Evolutionary conservation across 2,329 filamentous ascomycete genomes (phyloP).

Genomic region (Mariannaea elegans): DNA sequence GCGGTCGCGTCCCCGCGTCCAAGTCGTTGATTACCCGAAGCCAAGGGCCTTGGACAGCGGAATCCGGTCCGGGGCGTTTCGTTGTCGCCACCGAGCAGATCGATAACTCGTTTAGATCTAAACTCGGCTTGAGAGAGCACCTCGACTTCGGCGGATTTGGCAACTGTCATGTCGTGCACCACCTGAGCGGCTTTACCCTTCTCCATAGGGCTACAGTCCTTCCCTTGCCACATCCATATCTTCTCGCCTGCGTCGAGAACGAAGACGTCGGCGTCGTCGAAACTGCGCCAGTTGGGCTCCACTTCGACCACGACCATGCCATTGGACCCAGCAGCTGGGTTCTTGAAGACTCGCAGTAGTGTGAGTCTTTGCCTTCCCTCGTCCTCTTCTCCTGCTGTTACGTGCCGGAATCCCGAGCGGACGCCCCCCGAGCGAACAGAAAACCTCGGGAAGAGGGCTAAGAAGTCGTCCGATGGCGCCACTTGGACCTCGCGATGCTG

Average conservation of each 20-base stretch:
- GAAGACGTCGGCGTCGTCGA: conserved; percentile 74
- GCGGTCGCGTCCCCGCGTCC: conserved; percentile 15
- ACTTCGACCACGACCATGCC: conserved; percentile 71
- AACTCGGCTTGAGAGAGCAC: conserved; percentile 70
- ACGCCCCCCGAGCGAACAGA: conserved; percentile 70
- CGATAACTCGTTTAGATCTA: conserved; percentile 62
- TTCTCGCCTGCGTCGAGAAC: conserved; percentile 69
- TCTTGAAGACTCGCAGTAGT: conserved; percentile 71
- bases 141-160: conserved; percentile 72
- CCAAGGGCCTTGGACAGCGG: conserved; percentile 52
- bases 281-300: conserved; percentile 66
- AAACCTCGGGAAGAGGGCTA: conserved; percentile 67
- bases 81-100: conserved; percentile 61
- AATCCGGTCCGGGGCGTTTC: conserved; percentile 51
- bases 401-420: conserved; percentile 69
- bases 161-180: conserved; percentile 70
- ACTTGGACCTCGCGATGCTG: conserved; percentile 73
- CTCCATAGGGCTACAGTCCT: conserved; percentile 72
- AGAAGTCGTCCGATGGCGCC: conserved; percentile 66
- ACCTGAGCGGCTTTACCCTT: conserved; percentile 74
- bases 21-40: conserved; percentile 34
- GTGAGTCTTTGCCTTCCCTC: conserved; percentile 54
- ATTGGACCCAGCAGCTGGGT: conserved; percentile 56
- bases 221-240: conserved; percentile 77
- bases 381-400: conserved; percentile 54